These are phyloP conservation scores for Coemansia javaensis DNA, from an alignment of 192 early-diverging fungal genomes.

Conservation along the genomic window DNA sequence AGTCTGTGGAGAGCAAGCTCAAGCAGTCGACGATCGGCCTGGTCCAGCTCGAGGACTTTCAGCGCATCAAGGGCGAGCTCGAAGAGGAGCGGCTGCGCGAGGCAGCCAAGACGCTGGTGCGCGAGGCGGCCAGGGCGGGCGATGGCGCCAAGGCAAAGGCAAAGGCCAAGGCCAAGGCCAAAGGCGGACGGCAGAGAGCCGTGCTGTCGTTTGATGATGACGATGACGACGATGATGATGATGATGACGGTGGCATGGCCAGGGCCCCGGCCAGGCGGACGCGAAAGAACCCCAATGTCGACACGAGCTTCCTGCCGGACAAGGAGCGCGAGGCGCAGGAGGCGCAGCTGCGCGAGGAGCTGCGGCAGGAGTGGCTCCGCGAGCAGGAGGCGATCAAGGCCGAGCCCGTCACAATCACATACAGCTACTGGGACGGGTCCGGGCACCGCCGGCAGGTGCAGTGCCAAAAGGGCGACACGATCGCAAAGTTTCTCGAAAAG, in stretches of 20 bases:
- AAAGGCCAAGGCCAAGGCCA: constrained; percentile 58
- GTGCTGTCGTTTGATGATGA: constrained; percentile 76
- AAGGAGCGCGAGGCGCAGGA: constrained; percentile 80
- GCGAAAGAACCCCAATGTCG: constrained; percentile 82
- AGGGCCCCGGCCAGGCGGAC: constrained; percentile 31
- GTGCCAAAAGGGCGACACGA: constrained; percentile 82
- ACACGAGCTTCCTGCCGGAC: constrained; percentile 91
- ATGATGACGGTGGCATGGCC: constrained; percentile 24
- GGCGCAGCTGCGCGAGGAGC: constrained; percentile 60
- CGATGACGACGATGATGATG: constrained; percentile 54
- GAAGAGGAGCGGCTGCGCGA: constrained; percentile 76
- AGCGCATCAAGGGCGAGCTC: constrained; percentile 73
- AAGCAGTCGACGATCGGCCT: constrained; percentile 88
- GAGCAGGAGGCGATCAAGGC: constrained; percentile 82
- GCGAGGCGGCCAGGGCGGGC: background rate
- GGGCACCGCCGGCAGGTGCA: constrained; percentile 81
- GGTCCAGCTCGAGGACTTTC: constrained; percentile 84
- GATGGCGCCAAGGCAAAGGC: constrained; percentile 34
- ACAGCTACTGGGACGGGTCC: constrained; percentile 95
- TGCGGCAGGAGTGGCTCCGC: constrained; percentile 76
- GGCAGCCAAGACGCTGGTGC: constrained; percentile 57
- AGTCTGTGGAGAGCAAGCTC: constrained; percentile 74
- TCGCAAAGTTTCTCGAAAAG: constrained; percentile 79
- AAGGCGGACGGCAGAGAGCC: constrained; percentile 56
- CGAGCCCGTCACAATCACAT: constrained; percentile 80